Base-by-base conservation (phyloP, 345 rosid genomes). In the Pistacia vera region DNA sequence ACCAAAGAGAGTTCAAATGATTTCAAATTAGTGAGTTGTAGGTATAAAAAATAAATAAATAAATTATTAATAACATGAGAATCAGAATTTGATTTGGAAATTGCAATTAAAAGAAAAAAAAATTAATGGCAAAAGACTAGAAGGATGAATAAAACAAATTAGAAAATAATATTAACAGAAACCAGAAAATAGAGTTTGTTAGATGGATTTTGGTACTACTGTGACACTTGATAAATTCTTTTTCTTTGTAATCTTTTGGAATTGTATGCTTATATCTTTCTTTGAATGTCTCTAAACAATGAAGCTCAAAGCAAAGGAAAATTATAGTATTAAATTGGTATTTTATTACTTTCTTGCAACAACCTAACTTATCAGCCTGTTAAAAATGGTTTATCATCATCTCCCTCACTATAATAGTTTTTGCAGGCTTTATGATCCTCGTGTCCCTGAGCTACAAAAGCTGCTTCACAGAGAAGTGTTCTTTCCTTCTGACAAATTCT, bases 361-460 rank as follows among this genome's bases (percentile, higher is more conserved):
- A 0, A 0, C 18, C 28, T 62, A 25, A 61, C 66, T 44, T 49
- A 17, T 63, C 59, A 54, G 36, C 48, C 65, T 52, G 60, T 44
- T 20, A 54, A 38, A 44, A 55, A 76, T 12, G 35, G 54, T 66
- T 48, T 41, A 70, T 64, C 46, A 30, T 18, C 46, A 17, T 72
- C 68, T 76, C 48, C n/a, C 73, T 79, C 70, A 58, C 64, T 52
- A 11, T 68, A 49, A 71, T 85, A 30, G 66, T 83, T 80, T 85
- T 87, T 81, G 56, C 93, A 95, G 98, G 90, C 94, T 92, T 65
- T 92, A 95, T 64, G 98, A 95, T 86, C 98, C 98, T 81, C 95
- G 94, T 35, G 80, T 90, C 71, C 89, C 88, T 84, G 92, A 81
- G 79, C 87, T 90, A 64, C 82, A 72, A 35, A 86, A 85, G 78